phyloP scores from a whole-genome alignment of 768 basidiomycete genomes.

The Suillus ampliporus region DNA sequence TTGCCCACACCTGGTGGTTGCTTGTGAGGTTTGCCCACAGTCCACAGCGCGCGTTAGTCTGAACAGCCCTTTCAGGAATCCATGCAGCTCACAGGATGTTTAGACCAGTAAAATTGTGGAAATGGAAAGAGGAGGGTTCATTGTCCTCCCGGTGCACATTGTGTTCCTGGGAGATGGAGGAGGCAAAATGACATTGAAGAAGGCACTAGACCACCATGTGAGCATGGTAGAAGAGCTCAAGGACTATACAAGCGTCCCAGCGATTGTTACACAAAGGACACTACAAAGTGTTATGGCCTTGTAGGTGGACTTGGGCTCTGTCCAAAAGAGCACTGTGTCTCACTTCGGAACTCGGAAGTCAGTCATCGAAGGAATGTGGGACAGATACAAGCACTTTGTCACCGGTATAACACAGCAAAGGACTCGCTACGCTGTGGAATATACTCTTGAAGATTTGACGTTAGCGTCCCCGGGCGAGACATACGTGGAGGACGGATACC shows the following conservation, averaged over 20 bases:
- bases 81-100: neutral
- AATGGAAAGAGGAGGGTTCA: neutral
- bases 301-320: neutral
- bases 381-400: too few species aligned
- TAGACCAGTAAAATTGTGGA: neutral
- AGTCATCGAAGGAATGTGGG: too few species aligned
- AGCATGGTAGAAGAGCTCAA: neutral
- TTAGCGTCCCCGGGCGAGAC: too few species aligned
- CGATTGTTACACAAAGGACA: neutral
- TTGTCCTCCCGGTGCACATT: neutral
- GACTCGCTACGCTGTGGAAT: too few species aligned
- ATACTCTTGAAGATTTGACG: too few species aligned
- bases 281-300: neutral
- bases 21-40: too few species aligned
- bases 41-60: neutral
- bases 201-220: neutral
- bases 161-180: neutral
- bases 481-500: too few species aligned
- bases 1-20: neutral
- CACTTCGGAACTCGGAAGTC: neutral
- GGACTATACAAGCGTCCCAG: neutral
- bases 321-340: slow-evolving; percentile 7
- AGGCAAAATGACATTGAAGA: neutral
- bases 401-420: too few species aligned
- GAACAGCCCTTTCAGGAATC: neutral